phyloP scores from a whole-genome alignment of 495 filamentous ascomycete genomes.

The Penicillium goetzii region DNA sequence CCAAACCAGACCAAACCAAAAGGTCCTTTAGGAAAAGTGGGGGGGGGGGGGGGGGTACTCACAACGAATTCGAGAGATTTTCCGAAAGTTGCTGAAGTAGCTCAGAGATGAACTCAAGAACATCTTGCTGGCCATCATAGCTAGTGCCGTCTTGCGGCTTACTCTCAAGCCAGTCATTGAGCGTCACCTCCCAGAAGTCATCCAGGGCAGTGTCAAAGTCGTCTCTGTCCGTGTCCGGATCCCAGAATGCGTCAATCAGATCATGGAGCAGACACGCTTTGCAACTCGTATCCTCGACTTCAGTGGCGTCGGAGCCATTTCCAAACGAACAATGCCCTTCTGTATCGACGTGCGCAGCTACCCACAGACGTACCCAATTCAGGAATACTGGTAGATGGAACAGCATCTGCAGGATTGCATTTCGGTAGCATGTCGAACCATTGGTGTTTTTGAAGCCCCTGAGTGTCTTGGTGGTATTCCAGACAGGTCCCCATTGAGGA shows the following conservation, averaged over 20 bases:
- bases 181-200: constrained; percentile 8
- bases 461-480: constrained; percentile 8
- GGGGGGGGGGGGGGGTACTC: too few relatives aligned
- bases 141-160: not conserved
- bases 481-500: not conserved
- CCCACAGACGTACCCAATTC: constrained; percentile 36
- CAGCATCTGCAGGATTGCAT: constrained; percentile 43
- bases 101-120: constrained; percentile 25
- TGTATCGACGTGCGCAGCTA: not conserved
- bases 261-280: constrained; percentile 25
- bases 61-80: constrained; percentile 6
- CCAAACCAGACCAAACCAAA: not conserved
- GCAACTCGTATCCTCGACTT: constrained; percentile 7
- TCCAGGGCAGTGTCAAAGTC: constrained; percentile 8
- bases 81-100: constrained; percentile 21
- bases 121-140: constrained; percentile 30
- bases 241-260: constrained; percentile 17
- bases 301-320: not conserved
- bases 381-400: constrained; percentile 45
- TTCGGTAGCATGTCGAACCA: constrained; percentile 45
- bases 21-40: not conserved
- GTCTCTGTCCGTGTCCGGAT: constrained; percentile 3
- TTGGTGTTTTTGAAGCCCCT: not conserved
- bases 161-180: constrained; percentile 1
- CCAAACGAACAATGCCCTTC: not conserved